phyloP scores from a whole-genome alignment of 1,139 yeast species.

The Sugiyamaella novakii region DNA sequence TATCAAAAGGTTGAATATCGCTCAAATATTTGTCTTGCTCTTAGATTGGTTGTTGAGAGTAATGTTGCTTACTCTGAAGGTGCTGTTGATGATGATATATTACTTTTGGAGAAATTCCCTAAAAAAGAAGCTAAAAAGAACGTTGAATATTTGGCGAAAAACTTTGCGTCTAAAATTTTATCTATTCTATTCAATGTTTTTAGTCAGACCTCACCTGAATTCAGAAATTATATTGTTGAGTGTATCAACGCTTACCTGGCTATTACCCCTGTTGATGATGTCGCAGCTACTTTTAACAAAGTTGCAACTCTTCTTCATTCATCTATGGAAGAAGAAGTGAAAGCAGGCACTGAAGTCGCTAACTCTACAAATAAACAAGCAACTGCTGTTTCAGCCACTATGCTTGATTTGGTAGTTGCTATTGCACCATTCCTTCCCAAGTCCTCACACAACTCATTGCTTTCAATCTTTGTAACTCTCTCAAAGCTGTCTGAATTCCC shows the following conservation, averaged over 20 bases:
- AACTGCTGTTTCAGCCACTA: constrained; percentile 67
- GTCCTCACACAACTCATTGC: constrained; percentile 68
- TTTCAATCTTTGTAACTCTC: constrained; percentile 74
- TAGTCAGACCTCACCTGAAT: constrained; percentile 79
- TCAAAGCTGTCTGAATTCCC: constrained; percentile 59
- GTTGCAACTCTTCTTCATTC: constrained; percentile 77
- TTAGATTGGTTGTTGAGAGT: constrained; percentile 77
- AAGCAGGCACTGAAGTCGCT: constrained; percentile 28
- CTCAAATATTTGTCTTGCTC: constrained; percentile 75
- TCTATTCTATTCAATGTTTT: constrained; percentile 91
- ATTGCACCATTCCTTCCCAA: constrained; percentile 82
- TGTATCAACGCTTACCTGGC: constrained; percentile 80
- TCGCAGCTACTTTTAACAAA: constrained; percentile 77
- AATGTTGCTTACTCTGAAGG: constrained; percentile 63
- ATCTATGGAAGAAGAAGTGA: constrained; percentile 66
- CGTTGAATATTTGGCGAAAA: constrained; percentile 61
- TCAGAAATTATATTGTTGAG: constrained; percentile 81
- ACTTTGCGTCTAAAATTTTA: constrained; percentile 68
- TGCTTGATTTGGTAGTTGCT: constrained; percentile 88
- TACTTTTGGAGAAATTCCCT: constrained; percentile 65
- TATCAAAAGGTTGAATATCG: constrained; percentile 77
- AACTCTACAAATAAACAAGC: constrained; percentile 37
- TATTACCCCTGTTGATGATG: constrained; percentile 66
- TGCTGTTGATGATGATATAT: constrained; percentile 57
- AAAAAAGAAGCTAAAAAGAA: constrained; percentile 57